A percentile compares a stretch with the other conserved stretches of the same genome.
Conservation (phyloP, 441 rosid genomes). For the Adansonia rubrostipa region DNA sequence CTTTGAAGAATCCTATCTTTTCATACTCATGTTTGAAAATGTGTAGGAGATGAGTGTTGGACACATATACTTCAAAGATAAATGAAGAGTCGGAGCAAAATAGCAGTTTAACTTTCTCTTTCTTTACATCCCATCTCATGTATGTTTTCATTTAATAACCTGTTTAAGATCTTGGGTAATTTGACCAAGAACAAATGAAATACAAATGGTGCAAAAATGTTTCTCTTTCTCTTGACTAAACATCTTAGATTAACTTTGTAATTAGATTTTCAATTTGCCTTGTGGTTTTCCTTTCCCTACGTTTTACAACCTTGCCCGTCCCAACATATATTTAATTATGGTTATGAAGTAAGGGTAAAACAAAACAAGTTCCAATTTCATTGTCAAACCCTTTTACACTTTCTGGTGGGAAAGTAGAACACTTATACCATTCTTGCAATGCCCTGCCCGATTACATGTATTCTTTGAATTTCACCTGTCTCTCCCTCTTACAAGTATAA, state of each 20-base stretch:
- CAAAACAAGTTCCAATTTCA: not conserved
- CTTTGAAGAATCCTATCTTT: no score
- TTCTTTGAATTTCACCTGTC: not conserved
- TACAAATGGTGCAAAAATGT: no score
- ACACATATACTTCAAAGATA: no score
- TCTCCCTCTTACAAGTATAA: conserved; percentile 1
- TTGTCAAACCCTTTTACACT: conserved; percentile 4
- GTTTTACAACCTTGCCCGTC: not conserved
- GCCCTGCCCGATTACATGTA: not conserved
- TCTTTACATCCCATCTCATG: not conserved
- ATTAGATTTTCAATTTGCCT: not conserved
- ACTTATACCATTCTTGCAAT: conserved; percentile 3
- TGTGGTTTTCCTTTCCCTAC: conserved; percentile 6
- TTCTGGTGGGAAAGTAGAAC: not conserved
- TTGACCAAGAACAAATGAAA: no score
- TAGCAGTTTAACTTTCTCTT: not conserved
- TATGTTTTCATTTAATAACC: not conserved
- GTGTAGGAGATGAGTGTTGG: no score
- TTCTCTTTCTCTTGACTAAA: not conserved
- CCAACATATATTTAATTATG: not conserved
- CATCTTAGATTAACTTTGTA: not conserved
- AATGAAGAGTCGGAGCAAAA: no score
- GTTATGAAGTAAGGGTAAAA: not conserved
- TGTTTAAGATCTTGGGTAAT: not conserved
- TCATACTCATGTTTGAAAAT: no score